These are phyloP conservation scores for Penicillium sp. DNA, from an alignment of 2,329 filamentous ascomycete species.

Conservation along the genomic window DNA sequence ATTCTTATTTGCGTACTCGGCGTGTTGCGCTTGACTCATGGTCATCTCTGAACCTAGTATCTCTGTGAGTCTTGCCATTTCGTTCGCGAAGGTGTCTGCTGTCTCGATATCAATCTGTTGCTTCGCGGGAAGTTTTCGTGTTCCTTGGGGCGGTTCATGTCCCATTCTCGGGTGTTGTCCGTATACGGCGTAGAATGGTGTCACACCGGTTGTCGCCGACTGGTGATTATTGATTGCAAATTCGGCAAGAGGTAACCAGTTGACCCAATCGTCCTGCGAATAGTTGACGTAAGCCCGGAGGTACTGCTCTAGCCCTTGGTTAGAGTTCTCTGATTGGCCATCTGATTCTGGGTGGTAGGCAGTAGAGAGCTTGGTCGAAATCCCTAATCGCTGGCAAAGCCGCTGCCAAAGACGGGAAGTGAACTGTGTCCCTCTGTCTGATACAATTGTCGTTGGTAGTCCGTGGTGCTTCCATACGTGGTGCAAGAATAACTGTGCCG, in stretches of 20 bases:
- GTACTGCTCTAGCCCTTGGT: slow-evolving; percentile 5
- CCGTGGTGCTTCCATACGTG: neutral
- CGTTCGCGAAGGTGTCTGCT: neutral
- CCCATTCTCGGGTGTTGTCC: neutral
- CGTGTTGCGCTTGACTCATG: neutral
- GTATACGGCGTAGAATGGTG: neutral
- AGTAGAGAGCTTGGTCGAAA: slow-evolving; percentile 6
- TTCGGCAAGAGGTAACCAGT: neutral
- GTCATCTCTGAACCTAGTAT: neutral
- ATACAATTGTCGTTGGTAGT: slow-evolving; percentile 8
- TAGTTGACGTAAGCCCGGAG: slow-evolving; percentile 7
- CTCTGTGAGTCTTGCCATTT: neutral
- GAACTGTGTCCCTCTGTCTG: slow-evolving; percentile 11
- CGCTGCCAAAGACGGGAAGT: slow-evolving; percentile 10
- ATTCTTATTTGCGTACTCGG: neutral
- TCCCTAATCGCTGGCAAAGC: slow-evolving; percentile 2
- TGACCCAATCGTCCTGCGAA: slow-evolving; percentile 9
- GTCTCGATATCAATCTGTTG: no score
- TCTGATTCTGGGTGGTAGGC: slow-evolving; percentile 5
- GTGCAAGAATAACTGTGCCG: neutral
- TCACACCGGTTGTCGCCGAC: neutral
- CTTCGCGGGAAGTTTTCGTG: neutral
- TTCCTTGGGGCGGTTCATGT: neutral
- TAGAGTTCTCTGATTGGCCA: slow-evolving; percentile 10
- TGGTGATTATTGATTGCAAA: neutral